These are phyloP conservation scores for Chamaenerion angustifolium DNA, from an alignment of 345 rosid species.

Conservation along the genomic window DNA sequence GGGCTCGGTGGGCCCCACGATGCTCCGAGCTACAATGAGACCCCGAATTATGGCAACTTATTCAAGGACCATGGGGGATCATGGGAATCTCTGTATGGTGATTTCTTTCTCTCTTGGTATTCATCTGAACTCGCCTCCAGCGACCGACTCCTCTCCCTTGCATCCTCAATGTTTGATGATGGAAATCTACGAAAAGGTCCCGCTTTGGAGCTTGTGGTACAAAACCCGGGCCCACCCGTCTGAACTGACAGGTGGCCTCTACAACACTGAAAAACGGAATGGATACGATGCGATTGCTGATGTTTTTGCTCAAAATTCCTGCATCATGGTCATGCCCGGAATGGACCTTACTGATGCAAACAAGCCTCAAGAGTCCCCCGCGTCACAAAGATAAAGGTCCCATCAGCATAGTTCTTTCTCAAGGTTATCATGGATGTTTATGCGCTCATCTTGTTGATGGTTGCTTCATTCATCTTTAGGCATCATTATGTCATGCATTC, in stretches of 20 bases:
- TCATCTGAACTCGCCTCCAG: conserved; percentile 50
- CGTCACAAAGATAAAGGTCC: conserved; percentile 20
- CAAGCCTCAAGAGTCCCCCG: conserved; percentile 41
- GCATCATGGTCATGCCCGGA: conserved; percentile 73
- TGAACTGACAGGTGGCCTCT: conserved; percentile 74
- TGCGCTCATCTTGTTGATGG: too few relatives aligned
- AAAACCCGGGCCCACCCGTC: conserved; percentile 52
- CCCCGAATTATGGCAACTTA: conserved; percentile 34
- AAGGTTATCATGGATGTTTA: too few relatives aligned
- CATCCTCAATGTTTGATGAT: conserved; percentile 38
- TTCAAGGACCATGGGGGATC: conserved; percentile 70
- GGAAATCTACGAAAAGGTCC: conserved; percentile 42
- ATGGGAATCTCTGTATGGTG: conserved; percentile 73
- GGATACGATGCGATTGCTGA: conserved; percentile 54
- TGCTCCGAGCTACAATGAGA: conserved; percentile 44
- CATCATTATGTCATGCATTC: too few relatives aligned
- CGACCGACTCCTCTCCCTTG: conserved; percentile 51
- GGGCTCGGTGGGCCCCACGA: conserved; percentile 92
- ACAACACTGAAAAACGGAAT: conserved; percentile 40
- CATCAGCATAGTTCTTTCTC: background rate
- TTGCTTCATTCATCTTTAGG: too few relatives aligned
- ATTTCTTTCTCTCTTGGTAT: conserved; percentile 88
- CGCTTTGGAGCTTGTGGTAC: conserved; percentile 62
- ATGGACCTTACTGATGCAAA: conserved; percentile 66
- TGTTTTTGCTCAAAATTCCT: conserved; percentile 60